Base-by-base conservation (phyloP, 306 rosid genomes). In the Biancaea sappan region DNA sequence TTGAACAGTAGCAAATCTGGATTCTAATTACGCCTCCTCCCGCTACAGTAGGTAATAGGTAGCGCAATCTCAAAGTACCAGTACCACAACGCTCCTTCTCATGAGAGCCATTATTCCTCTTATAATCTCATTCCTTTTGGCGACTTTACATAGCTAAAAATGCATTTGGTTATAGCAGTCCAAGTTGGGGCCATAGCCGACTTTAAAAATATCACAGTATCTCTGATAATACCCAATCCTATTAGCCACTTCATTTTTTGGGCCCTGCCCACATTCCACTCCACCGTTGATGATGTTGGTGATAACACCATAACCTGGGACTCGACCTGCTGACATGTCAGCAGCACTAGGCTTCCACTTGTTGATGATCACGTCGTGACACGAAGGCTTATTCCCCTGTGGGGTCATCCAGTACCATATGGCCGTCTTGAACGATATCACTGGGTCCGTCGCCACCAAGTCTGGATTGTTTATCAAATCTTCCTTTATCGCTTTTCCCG, bases 281-380 rank as follows among this genome's bases (percentile, higher is more conserved):
- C 76, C 77, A 68, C 76, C 82, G 38, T 73, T 72, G 52, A 82
- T 77, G 19, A 82, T 77, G 79, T 82, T 82, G n/a, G 85, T 72
- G 60, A 69, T 50, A 1, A 38, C 79, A n/a, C 87, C 87, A 16
- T 10, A 84, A 0, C 84, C 87, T 0, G 80, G 58, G 8, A 14
- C 12, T 7, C 82, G 47, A 5, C 76, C 73, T 31, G 62, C 37
- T 2, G 62, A 56, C 62, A 11, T 26, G 37, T 56, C 62, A 2
- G 37, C 37, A 5, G 62, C n/a, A 7, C 37, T 25, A 5, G 62
- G 62, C 4, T 10, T 56, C 62, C 62, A 56, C 19, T 19, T 56
- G 62, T 56, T 26, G 37, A 7, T 26, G 37, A 56, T 56, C 1
- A 56, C 62, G 21, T 56, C 35, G 12, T 56, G 62, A 37, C 37